Conservation (phyloP, 495 filamentous ascomycete genomes). For the Hypoxylon perforatum region DNA sequence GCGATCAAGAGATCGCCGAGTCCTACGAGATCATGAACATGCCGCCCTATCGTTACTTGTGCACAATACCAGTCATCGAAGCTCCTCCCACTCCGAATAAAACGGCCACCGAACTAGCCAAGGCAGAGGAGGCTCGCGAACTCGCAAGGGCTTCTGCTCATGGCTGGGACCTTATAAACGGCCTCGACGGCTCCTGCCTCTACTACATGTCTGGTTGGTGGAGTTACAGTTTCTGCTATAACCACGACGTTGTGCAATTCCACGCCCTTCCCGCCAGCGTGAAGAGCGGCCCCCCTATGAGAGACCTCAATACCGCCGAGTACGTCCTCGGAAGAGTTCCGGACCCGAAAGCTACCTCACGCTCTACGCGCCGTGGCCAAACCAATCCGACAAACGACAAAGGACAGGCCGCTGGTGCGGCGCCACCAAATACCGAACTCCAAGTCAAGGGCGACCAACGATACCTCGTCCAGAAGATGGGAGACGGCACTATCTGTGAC, state of each 20-base stretch:
- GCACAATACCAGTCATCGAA: conserved; percentile 80
- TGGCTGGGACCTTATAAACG: conserved; percentile 89
- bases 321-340: conserved; percentile 77
- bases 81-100: conserved; percentile 63
- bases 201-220: conserved; percentile 96
- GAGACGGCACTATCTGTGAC: conserved; percentile 90
- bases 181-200: conserved; percentile 86
- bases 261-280: conserved; percentile 78
- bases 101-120: conserved; percentile 70
- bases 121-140: conserved; percentile 84
- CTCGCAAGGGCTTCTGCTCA: conserved; percentile 82
- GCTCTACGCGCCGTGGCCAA: conserved; percentile 47
- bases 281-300: conserved; percentile 72
- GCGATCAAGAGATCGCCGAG: conserved; percentile 47
- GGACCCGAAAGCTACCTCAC: conserved; percentile 37
- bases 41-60: conserved; percentile 78
- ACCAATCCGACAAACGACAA: conserved; percentile 43
- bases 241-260: conserved; percentile 87
- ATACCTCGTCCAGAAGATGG: conserved; percentile 90
- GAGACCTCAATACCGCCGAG: conserved; percentile 79
- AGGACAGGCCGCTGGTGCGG: conserved; percentile 49
- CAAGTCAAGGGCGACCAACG: conserved; percentile 84
- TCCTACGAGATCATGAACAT: conserved; percentile 81
- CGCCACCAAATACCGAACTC: conserved; percentile 69
- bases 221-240: conserved; percentile 97